A percentile compares a stretch with the other conserved stretches of the same genome.
Conservation (phyloP, 2,329 filamentous ascomycete genomes). For the Didymella pomorum region DNA sequence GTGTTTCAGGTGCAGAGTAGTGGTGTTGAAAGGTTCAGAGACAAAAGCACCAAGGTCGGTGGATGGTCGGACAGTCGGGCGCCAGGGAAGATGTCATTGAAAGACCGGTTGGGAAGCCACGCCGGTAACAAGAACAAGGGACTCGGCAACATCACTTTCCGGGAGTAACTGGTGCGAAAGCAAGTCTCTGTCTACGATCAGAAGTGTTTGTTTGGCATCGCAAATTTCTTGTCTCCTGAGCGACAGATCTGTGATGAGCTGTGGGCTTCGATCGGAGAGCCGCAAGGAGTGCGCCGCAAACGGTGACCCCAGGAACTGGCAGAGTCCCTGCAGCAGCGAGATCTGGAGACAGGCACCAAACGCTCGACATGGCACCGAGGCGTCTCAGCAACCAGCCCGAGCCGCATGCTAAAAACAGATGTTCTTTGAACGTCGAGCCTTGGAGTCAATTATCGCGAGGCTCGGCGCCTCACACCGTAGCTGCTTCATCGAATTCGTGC, state of each 20-base stretch:
- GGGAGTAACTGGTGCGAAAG: constrained; percentile 2
- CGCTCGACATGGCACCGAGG: constrained; percentile 12
- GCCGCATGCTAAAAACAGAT: constrained; percentile 27
- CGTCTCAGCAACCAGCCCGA: constrained; percentile 31
- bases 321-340: constrained; percentile 39
- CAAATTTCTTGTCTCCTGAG: constrained; percentile 3
- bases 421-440: constrained; percentile 24
- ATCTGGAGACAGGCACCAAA: constrained; percentile 33
- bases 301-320: constrained; percentile 1
- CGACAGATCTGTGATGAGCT: constrained; percentile 7
- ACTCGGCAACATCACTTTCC: constrained; percentile 20
- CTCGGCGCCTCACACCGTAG: constrained; percentile 24
- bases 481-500: constrained; percentile 22
- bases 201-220: constrained; percentile 5
- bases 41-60: constrained; percentile 19
- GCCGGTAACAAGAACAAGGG: constrained; percentile 11
- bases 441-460: constrained; percentile 25
- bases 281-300: constrained; percentile 6
- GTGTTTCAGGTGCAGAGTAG: constrained; percentile 28
- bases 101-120: constrained; percentile 15
- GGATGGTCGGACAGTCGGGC: constrained; percentile 15
- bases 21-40: constrained; percentile 27
- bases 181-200: constrained; percentile 5
- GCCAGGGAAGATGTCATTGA: constrained; percentile 19
- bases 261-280: constrained; percentile 4